Percentiles rank a stretch among this genome's conserved stretches.
Evolutionary conservation across 169 alveolate species (phyloP).

Genomic region (Theileria annulata): DNA sequence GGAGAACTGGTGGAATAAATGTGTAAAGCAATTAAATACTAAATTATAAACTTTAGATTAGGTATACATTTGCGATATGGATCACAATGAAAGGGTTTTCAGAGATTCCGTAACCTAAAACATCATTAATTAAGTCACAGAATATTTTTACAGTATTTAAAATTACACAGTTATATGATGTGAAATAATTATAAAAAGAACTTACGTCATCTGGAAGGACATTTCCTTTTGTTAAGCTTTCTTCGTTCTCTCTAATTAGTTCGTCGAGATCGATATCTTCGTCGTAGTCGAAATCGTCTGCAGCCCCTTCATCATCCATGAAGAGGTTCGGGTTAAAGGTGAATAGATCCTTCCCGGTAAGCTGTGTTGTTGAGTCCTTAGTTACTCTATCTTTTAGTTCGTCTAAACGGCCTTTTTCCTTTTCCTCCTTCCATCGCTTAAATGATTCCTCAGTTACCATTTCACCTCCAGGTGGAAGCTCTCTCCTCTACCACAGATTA

Average conservation of each 20-base stretch:
- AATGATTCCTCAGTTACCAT: slow-evolving; percentile 64
- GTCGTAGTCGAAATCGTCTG: slow-evolving; percentile 65
- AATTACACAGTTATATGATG: not conserved
- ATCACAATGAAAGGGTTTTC: not conserved
- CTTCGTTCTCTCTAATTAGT: slow-evolving; percentile 51
- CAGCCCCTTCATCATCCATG: slow-evolving; percentile 72
- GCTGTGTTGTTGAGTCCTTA: slow-evolving; percentile 51
- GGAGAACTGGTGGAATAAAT: not conserved
- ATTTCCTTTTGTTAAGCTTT: slow-evolving; percentile 44
- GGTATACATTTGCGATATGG: not conserved
- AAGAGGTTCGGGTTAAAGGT: slow-evolving; percentile 68
- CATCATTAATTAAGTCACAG: slow-evolving; percentile 25
- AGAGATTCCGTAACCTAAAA: slow-evolving; percentile 27
- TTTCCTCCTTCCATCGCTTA: slow-evolving; percentile 55
- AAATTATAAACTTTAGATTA: not conserved
- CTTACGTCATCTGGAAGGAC: slow-evolving; percentile 48
- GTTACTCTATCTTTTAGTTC: slow-evolving; percentile 49
- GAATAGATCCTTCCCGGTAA: slow-evolving; percentile 68
- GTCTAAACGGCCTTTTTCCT: slow-evolving; percentile 53
- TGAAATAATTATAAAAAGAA: not conserved
- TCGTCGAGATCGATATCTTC: slow-evolving; percentile 63
- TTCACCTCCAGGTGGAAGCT: slow-evolving; percentile 67
- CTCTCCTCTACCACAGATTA: slow-evolving; percentile 40
- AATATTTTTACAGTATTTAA: too few species aligned
- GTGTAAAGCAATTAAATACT: not conserved